Evolutionary conservation across 129 eudicot genomes (phyloP), one percentile per base, ranked within the genome.

Genomic region (Artemisia argyi): DNA sequence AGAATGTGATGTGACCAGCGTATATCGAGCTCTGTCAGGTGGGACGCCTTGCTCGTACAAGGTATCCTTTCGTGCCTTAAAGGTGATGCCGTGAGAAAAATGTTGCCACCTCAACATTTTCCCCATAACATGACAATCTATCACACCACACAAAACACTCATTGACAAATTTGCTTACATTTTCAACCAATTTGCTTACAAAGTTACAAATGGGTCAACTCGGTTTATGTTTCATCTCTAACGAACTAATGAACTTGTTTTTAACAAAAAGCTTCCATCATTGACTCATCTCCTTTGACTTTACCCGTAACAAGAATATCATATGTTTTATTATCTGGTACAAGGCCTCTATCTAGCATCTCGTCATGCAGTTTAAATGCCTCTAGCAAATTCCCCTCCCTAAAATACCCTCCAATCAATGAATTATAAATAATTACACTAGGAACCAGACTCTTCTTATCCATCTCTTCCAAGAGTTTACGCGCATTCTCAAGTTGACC

Each of bases 291-390:
- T 62, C 76, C 81, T 69, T 80, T 71, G 68, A 83, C 70, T 71
- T 90, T 87, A 39, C 89, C 86, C 72, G 72, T 82, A 32, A 89
- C 88, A 73, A 87, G 98, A 82, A 93, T 81, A 80, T 89, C 98
- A 75, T 82, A 84, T 7, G 96, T 87, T 52, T 54, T 73, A 57
- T 90, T 86, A 82, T 90, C 92, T 7, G 97, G 87, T 24, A 61
- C 77, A 74, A 89, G 90, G 76, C 97, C 98, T 77, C 70, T 90
- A 72, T 89, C 91, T 11, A 93, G 89, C 98, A 93, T 93, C 78
- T 89, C 97, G 74, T 89, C 96, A n/a, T 89, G 92, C 91, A 89
- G 76, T 71, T 82, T 82, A 83, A 85, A 93, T 20, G 96, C 92
- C 81, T 93, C 96, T 54, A 73, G 83, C 86, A 90, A 74, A 81